Conservation (phyloP, 352 stramenopile genomes). For the Phytophthora hibernalis region DNA sequence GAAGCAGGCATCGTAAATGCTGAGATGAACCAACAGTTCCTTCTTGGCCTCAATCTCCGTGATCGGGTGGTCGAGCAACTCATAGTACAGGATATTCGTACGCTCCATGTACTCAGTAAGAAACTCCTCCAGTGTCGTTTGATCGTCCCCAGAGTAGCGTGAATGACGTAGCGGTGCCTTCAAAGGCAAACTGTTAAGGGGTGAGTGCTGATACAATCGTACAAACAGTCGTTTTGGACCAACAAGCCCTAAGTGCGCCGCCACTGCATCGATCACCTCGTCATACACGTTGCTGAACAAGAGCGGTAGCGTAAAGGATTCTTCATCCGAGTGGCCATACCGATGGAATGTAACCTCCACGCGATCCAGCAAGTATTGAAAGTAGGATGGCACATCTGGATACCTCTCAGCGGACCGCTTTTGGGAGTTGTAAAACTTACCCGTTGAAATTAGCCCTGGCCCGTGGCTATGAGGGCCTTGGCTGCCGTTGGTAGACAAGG, state of each 20-base stretch:
- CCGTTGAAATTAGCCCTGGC: constrained; percentile 11
- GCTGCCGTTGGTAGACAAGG: constrained; percentile 18
- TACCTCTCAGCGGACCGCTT: constrained; percentile 50
- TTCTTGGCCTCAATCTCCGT: constrained; percentile 90
- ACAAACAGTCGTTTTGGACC: constrained; percentile 60
- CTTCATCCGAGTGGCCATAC: constrained; percentile 56
- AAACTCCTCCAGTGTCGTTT: constrained; percentile 76
- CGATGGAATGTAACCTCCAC: constrained; percentile 76
- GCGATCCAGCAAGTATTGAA: constrained; percentile 84
- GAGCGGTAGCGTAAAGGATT: constrained; percentile 57
- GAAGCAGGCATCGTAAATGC: constrained; percentile 81
- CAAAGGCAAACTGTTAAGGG: constrained; percentile 67
- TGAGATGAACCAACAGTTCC: constrained; percentile 76
- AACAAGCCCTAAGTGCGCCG: constrained; percentile 46
- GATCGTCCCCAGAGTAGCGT: constrained; percentile 59
- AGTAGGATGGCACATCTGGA: constrained; percentile 79
- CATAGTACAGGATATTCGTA: constrained; percentile 76
- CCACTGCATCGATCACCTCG: constrained; percentile 73
- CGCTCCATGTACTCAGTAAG: constrained; percentile 78
- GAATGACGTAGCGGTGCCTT: constrained; percentile 73
- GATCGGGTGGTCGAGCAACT: constrained; percentile 76
- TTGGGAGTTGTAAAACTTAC: constrained; percentile 8
- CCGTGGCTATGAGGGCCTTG: constrained; percentile 28
- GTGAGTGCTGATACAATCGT: constrained; percentile 86
- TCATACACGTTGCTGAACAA: constrained; percentile 80